Percentiles rank a stretch among this genome's conserved stretches.
Conservation (phyloP, 331 rosid species). For the Malus hybrid region DNA sequence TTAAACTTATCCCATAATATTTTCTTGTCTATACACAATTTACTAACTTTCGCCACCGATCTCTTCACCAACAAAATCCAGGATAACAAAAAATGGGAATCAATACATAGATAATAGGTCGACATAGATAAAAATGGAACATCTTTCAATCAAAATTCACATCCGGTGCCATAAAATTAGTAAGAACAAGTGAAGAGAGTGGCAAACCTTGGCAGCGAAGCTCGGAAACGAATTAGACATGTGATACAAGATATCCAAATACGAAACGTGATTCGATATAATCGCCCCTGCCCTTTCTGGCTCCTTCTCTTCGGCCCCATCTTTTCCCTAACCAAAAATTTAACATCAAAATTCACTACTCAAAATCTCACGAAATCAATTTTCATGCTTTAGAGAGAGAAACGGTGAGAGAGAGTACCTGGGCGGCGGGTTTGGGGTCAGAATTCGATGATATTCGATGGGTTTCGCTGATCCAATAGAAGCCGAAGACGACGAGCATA, state of each 20-base stretch:
- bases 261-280: constrained; percentile 80
- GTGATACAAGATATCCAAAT: constrained; percentile 91
- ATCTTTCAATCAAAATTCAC: not conserved
- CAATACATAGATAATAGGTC: not conserved
- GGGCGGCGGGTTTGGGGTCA: constrained; percentile 17
- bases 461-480: constrained; percentile 72
- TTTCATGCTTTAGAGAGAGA: not conserved
- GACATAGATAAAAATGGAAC: not conserved
- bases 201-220: constrained; percentile 94
- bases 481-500: constrained; percentile 68
- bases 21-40: no score
- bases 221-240: constrained; percentile 88
- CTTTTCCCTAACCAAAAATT: constrained; percentile 11
- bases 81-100: constrained; percentile 11
- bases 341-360: not conserved
- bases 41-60: constrained; percentile 90
- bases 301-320: constrained; percentile 35
- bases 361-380: not conserved
- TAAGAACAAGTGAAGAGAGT: not conserved
- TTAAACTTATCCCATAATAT: no score
- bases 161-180: no score
- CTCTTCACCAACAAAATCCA: no score
- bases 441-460: constrained; percentile 12
- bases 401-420: constrained; percentile 23
- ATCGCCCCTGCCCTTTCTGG: constrained; percentile 71